phyloP scores from a whole-genome alignment of 257 asterid genomes.

The Nicotiana obtusifolia region DNA sequence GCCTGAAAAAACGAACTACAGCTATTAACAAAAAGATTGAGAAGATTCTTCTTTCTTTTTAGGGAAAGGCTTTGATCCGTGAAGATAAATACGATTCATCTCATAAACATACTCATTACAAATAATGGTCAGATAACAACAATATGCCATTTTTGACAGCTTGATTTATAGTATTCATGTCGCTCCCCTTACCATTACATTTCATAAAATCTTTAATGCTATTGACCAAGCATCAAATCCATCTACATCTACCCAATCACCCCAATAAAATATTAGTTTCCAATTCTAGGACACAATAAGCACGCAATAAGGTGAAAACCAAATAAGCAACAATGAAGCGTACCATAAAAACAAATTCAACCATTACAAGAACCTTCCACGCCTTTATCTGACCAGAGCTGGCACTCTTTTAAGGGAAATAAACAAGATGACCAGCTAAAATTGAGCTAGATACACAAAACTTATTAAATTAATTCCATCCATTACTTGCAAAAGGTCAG shows the following conservation, averaged over 20 bases:
- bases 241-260: not conserved
- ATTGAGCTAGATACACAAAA: not conserved
- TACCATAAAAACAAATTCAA: not conserved
- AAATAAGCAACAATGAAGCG: not conserved
- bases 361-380: not conserved
- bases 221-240: not conserved
- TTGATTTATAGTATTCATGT: not conserved
- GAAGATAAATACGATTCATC: not conserved
- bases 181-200: not conserved
- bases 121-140: not conserved
- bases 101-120: not conserved
- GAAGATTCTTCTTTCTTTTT: slow-evolving; percentile 13
- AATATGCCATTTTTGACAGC: not conserved
- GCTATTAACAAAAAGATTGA: not conserved
- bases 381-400: not conserved
- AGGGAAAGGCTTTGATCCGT: slow-evolving; percentile 11
- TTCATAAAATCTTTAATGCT: not conserved
- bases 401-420: not conserved
- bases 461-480: not conserved
- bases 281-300: not conserved
- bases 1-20: slow-evolving; percentile 43
- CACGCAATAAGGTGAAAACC: not conserved
- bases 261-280: not conserved
- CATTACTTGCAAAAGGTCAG: not conserved
- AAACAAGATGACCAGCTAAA: not conserved